Base-by-base conservation (phyloP, 139 green algal species). In the Chlorella sp. region DNA sequence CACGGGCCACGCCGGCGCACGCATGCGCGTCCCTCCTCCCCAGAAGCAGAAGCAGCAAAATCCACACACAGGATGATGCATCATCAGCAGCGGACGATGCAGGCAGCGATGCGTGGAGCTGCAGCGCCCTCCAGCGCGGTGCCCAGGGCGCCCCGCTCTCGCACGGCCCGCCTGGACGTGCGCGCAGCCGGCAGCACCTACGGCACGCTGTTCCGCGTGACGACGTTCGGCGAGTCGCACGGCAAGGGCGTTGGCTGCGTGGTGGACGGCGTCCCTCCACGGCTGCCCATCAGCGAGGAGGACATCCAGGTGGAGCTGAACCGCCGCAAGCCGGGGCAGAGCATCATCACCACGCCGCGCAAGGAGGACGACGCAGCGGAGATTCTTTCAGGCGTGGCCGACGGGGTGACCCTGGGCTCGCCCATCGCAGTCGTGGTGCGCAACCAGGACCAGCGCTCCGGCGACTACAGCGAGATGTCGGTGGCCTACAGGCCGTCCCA, bases 241-340 rank as follows among this genome's bases (percentile, higher is more conserved):
- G 95, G 95, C 34, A 93, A 93, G 72, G 93, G 90, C 60, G 95
- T 99, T 4, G 95, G 95, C 73, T 98, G 95, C 75, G 88, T 99
- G 24, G 84, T 99, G 20, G 95, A 99, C 76, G 95, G 95, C 50
- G 88, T 95, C 36, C 95, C 95, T 5, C 91, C 95, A 1, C 82
- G 92, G 4, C 82, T 99, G 51, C 63, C 82, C 2, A 93, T 99
- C 60, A 89, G 81, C 17, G 74, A 91, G 67, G 82, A 91, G 34
- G 91, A 97, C 73, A 91, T 97, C 31, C 90, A 95, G 81, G 32
- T 80, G 3, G 92, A 96, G 73, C 87, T 97, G 23, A 91, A 96
- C 77, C 74, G 92, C 14, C 77, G 93, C 31, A 86, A 92, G 60
- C 95, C 95, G 3, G 95, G 95, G 6, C 95, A 99, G 87, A 95